Conservation (phyloP, 371 early-diverging fungal species). For the Syncephalastrum contaminatum region DNA sequence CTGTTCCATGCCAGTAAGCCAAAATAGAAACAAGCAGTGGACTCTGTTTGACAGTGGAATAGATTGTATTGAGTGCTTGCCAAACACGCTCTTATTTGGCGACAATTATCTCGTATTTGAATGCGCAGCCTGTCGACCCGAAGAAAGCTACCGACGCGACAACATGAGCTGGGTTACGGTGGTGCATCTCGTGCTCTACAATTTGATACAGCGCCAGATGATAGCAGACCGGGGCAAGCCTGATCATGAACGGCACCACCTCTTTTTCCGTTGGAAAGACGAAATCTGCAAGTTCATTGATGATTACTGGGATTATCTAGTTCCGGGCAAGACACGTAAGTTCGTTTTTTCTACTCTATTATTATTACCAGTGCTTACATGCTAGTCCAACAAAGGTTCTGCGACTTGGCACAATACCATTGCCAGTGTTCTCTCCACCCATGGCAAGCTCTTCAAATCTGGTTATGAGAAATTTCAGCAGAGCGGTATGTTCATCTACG, state of each 20-base stretch:
- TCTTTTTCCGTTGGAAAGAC: conserved; percentile 80
- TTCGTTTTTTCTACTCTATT: background rate
- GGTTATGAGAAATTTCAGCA: conserved; percentile 67
- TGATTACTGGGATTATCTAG: conserved; percentile 73
- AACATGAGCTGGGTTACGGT: conserved; percentile 72
- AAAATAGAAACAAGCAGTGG: background rate
- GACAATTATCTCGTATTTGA: conserved; percentile 65
- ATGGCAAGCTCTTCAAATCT: conserved; percentile 71
- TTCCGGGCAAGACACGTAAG: conserved; percentile 67
- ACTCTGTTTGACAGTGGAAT: background rate
- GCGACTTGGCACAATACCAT: conserved; percentile 78
- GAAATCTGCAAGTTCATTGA: conserved; percentile 80
- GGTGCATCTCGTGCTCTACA: conserved; percentile 75
- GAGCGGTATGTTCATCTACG: conserved; percentile 26
- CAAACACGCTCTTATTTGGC: conserved; percentile 56
- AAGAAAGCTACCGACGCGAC: conserved; percentile 59
- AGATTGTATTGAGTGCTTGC: conserved; percentile 46
- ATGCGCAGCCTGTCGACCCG: conserved; percentile 66
- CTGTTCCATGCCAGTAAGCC: conserved; percentile 60
- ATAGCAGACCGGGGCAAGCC: conserved; percentile 24
- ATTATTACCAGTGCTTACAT: background rate
- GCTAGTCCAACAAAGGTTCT: conserved; percentile 35
- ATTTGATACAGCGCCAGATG: conserved; percentile 52
- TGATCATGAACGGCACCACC: conserved; percentile 54
- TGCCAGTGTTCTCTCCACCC: conserved; percentile 80